Evolutionary conservation across 495 filamentous ascomycete genomes (phyloP).

Genomic region (Margaritispora aquatica): DNA sequence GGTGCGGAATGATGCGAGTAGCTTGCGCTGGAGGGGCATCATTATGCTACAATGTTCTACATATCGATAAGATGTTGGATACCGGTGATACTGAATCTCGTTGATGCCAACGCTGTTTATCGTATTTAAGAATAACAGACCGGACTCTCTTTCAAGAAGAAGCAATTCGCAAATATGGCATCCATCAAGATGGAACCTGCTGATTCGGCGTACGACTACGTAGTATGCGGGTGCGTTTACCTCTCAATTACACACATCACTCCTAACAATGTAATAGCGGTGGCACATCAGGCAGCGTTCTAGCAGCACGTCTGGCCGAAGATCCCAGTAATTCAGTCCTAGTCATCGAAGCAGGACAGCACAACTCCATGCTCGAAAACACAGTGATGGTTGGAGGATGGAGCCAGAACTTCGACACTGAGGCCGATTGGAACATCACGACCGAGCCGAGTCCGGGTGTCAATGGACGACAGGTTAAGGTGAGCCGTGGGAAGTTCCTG

Average conservation of each 20-base stretch:
- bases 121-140: not conserved
- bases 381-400: slow-evolving; percentile 40
- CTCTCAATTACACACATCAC: not conserved
- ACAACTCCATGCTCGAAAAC: slow-evolving; percentile 41
- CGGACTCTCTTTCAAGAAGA: not conserved
- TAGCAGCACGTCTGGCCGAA: slow-evolving; percentile 52
- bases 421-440: slow-evolving; percentile 50
- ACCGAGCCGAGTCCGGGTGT: slow-evolving; percentile 49
- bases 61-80: not conserved
- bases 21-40: not conserved
- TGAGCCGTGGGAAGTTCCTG: slow-evolving; percentile 53
- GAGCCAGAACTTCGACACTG: slow-evolving; percentile 39
- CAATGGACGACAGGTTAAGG: slow-evolving; percentile 47
- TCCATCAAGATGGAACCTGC: slow-evolving; percentile 4
- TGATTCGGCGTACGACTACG: slow-evolving; percentile 13
- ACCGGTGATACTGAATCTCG: not conserved
- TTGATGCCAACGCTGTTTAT: too few species aligned
- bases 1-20: not conserved
- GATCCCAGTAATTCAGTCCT: slow-evolving; percentile 35
- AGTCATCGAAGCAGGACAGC: slow-evolving; percentile 49
- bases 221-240: slow-evolving; percentile 15
- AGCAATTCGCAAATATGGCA: not conserved
- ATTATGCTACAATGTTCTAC: not conserved
- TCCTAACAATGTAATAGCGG: slow-evolving; percentile 49
- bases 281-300: slow-evolving; percentile 79